These are phyloP conservation scores for Lachnellula hyalina DNA, from an alignment of 2,329 filamentous ascomycete genomes.

Conservation along the genomic window DNA sequence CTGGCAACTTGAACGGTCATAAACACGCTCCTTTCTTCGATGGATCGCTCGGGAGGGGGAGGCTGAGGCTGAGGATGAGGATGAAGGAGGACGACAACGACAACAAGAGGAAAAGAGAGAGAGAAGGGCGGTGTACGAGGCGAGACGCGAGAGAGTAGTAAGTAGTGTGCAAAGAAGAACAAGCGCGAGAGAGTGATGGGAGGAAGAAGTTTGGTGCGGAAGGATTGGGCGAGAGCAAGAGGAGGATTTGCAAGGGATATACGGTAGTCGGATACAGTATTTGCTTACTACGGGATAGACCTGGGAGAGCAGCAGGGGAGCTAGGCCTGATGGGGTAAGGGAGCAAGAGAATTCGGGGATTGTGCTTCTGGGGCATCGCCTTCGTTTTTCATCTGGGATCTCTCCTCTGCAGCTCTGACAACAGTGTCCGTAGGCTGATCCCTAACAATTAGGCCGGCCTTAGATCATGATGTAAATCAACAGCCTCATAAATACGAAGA, in stretches of 20 bases:
- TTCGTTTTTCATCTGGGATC: too few relatives aligned
- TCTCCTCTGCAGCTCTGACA: too few relatives aligned
- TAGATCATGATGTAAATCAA: too few relatives aligned
- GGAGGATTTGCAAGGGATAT: not conserved
- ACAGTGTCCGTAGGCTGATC: too few relatives aligned
- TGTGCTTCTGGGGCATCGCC: too few relatives aligned
- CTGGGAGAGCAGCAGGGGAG: not conserved
- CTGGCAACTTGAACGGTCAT: not conserved
- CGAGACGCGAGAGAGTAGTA: conserved; percentile 1
- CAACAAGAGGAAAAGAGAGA: conserved; percentile 16
- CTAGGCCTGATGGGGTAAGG: too few relatives aligned
- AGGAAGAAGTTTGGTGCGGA: conserved; percentile 15
- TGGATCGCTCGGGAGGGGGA: conserved; percentile 9
- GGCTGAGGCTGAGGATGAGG: conserved; percentile 1
- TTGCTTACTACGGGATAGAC: too few relatives aligned
- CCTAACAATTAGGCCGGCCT: too few relatives aligned
- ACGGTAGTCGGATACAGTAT: too few relatives aligned
- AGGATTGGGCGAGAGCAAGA: conserved; percentile 5
- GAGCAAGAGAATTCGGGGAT: too few relatives aligned
- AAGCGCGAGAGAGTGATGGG: conserved; percentile 11
- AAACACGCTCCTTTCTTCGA: conserved; percentile 5
- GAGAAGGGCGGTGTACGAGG: conserved; percentile 20
- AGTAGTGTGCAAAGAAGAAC: conserved; percentile 5
- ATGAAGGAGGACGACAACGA: conserved; percentile 13
- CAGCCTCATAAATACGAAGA: too few relatives aligned